Conservation (phyloP, 345 rosid species). For the Acer saccharum region DNA sequence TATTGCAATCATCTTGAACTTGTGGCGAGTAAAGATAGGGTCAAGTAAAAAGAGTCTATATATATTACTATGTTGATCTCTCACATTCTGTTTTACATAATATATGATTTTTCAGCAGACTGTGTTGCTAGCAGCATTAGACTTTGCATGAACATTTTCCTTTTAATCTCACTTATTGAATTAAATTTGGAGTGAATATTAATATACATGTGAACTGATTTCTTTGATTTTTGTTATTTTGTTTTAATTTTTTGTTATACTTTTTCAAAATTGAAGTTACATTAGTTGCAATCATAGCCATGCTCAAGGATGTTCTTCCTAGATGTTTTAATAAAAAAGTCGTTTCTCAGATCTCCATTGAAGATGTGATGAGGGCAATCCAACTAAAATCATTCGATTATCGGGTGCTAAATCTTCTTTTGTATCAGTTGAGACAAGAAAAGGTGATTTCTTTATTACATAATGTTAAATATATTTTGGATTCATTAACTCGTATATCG, state of each 20-base stretch:
- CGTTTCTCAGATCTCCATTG: slow-evolving; percentile 48
- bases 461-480: not conserved
- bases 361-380: slow-evolving; percentile 77
- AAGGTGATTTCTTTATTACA: slow-evolving; percentile 33
- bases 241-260: not conserved
- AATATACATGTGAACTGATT: not conserved
- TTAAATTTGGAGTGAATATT: not conserved
- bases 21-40: not conserved
- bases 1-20: not conserved
- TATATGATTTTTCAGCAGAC: not conserved
- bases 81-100: not conserved
- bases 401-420: slow-evolving; percentile 77
- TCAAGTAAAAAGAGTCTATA: not conserved
- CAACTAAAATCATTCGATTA: slow-evolving; percentile 88
- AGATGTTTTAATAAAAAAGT: slow-evolving; percentile 7
- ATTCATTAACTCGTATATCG: not conserved
- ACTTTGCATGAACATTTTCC: not conserved
- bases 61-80: not conserved
- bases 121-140: not conserved
- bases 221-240: not conserved
- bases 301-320: not conserved
- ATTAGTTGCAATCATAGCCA: not conserved
- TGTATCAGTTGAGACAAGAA: slow-evolving; percentile 75
- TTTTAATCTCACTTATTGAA: not conserved
- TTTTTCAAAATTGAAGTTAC: not conserved